These are phyloP conservation scores for Porcisia deanei DNA, from an alignment of 208 protist genomes.

Conservation along the genomic window DNA sequence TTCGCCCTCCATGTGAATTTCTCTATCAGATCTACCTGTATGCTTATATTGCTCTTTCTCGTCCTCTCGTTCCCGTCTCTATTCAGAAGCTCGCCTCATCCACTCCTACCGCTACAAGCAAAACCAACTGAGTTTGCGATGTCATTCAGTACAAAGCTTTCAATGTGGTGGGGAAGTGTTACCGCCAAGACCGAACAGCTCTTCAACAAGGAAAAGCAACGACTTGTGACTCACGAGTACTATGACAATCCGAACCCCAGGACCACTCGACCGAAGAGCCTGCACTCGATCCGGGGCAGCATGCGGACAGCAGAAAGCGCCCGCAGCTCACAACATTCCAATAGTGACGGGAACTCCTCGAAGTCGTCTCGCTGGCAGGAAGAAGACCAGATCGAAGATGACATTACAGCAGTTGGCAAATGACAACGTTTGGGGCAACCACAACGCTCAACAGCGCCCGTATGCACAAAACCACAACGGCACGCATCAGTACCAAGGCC, in stretches of 20 bases:
- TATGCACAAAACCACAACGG: constrained; percentile 12
- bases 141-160: constrained; percentile 62
- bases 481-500: constrained; percentile 23
- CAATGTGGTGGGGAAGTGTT: constrained; percentile 68
- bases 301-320: constrained; percentile 20
- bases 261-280: constrained; percentile 40
- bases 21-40: neutral
- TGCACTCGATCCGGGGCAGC: constrained; percentile 49
- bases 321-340: neutral
- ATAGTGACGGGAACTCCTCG: neutral
- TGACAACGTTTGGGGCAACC: neutral
- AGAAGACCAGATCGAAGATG: neutral
- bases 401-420: neutral
- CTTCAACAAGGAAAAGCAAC: constrained; percentile 64
- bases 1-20: too few species aligned
- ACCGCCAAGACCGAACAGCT: constrained; percentile 52
- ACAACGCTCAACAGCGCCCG: constrained; percentile 1
- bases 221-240: constrained; percentile 61
- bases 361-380: constrained; percentile 8
- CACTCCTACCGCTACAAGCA: neutral
- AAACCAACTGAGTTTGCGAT: constrained; percentile 20
- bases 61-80: neutral
- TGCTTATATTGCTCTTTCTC: neutral
- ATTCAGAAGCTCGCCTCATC: neutral
- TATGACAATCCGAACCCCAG: constrained; percentile 53